Base-by-base conservation (phyloP, 257 asterid species). In the Schizonepeta tenuifolia region DNA sequence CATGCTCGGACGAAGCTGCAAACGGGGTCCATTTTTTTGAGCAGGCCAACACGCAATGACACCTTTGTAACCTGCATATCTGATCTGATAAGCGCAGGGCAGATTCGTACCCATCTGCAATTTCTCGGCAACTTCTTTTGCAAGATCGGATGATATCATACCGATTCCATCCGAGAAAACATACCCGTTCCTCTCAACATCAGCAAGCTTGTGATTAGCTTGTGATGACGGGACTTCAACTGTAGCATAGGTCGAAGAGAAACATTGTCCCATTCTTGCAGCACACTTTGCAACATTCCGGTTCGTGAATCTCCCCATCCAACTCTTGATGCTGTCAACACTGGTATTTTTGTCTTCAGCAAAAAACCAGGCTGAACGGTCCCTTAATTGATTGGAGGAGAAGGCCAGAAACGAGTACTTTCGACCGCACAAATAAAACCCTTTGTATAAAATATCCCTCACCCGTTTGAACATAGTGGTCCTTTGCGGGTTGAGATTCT, bases 171-270 rank as follows among this genome's bases (percentile, higher is more conserved):
- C 97, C 9, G 99, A 95, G 87, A 95, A 95, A 70, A 69, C 73
- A 65, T 86, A 86, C 4, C 24, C 79, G 38, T 95, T 95, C 80
- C 96, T 84, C 73, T 78, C 62, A 21, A 95, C 61, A 69, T 95
- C 99, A 0, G 79, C 73, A 67, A 87, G 64, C 56, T 82, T 24
- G 0, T 70, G 46, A 64, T 86, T 75, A 54, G 84, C 87, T 71
- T 86, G 56, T 8, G 31, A 24, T 24, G 54, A 14, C 11, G 88
- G 91, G 71, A 92, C 96, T 70, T 85, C 83, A 24, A 92, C 83
- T n/a, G 99, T 92, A 22, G 97, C 97, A 76, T 90, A 92, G 41
- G 99, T 95, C 14, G 97, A 95, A 21, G 98, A 95, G 86, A 92
- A 92, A 84, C 98, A 95, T 59, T 85, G 96, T 3, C 99, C 98